Percentiles rank a stretch among this genome's conserved stretches.
Evolutionary conservation across 192 early-diverging fungal genomes (phyloP).

Genomic region (Coemansia sp.): DNA sequence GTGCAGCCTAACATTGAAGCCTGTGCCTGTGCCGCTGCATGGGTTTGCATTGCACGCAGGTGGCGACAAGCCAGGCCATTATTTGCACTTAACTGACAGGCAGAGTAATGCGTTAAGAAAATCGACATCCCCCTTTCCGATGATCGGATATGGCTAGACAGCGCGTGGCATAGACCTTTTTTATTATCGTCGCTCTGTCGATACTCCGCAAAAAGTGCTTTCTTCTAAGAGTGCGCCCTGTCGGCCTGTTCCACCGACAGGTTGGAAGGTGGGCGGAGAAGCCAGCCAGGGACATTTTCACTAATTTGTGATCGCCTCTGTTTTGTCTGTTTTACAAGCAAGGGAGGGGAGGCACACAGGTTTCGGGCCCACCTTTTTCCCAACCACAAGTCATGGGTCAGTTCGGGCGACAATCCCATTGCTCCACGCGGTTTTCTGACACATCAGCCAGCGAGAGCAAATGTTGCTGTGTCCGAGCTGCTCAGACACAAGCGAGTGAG

Average conservation of each 20-base stretch:
- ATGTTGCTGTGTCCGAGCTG: neutral
- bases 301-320: neutral
- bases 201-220: slow-evolving; percentile 1
- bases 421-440: neutral
- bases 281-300: neutral
- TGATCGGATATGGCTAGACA: slow-evolving; percentile 3
- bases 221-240: neutral
- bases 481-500: neutral
- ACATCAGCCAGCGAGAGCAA: neutral
- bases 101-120: neutral
- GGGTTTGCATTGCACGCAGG: neutral
- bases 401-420: neutral
- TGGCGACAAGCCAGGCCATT: neutral
- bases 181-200: neutral
- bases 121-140: neutral
- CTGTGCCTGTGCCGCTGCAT: neutral
- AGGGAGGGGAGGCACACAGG: neutral
- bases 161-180: slow-evolving; percentile 1
- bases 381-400: slow-evolving; percentile 5
- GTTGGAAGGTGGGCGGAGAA: neutral
- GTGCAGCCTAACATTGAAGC: neutral
- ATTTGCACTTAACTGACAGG: neutral
- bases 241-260: neutral
- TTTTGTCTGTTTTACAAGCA: neutral
- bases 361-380: neutral